Conservation (phyloP, 2,329 filamentous ascomycete species). For the Colletotrichum coccodes region DNA sequence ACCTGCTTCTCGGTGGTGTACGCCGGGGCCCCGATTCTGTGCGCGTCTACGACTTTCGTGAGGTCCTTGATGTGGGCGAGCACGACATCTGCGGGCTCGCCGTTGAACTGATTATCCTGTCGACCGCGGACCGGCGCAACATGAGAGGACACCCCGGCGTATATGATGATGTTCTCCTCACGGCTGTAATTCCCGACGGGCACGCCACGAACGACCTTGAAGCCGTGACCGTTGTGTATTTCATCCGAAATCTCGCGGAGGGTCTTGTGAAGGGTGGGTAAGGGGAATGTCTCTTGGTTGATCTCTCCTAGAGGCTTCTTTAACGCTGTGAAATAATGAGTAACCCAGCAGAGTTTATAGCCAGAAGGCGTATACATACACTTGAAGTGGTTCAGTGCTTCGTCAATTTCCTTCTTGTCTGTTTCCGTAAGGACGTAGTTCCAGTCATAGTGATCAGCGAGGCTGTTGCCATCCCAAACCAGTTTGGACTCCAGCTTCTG, state of each 20-base stretch:
- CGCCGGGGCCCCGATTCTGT: conserved; percentile 64
- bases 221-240: conserved; percentile 67
- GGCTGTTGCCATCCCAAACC: conserved; percentile 65
- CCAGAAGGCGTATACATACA: conserved; percentile 1
- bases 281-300: conserved; percentile 62
- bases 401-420: conserved; percentile 60
- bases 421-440: conserved; percentile 57
- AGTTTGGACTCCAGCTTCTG: conserved; percentile 57
- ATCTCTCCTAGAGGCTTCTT: conserved; percentile 1
- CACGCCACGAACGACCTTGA: conserved; percentile 70
- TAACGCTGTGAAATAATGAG: background rate
- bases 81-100: conserved; percentile 60
- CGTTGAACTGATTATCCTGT: conserved; percentile 59
- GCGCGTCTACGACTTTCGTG: conserved; percentile 42
- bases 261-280: conserved; percentile 59
- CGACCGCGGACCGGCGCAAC: conserved; percentile 63
- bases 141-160: conserved; percentile 68
- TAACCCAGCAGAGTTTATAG: background rate
- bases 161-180: conserved; percentile 69
- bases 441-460: conserved; percentile 62
- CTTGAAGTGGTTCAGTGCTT: conserved; percentile 29
- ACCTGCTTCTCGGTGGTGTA: conserved; percentile 71
- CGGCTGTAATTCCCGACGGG: conserved; percentile 60
- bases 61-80: conserved; percentile 73
- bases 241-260: conserved; percentile 64